Conservation (phyloP, 345 rosid species). For the Hibiscus syriacus region DNA sequence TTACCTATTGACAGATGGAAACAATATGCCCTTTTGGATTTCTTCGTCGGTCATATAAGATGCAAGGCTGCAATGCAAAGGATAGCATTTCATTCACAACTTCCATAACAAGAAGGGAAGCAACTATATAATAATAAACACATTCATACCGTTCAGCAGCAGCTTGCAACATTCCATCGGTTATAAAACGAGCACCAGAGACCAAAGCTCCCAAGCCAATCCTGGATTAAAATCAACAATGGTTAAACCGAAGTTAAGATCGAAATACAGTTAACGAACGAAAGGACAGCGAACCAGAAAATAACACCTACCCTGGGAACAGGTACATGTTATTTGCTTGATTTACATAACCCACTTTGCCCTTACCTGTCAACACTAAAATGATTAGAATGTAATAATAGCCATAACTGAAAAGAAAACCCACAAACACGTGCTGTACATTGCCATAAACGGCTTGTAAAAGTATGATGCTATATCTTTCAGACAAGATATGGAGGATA, state of each 20-base stretch:
- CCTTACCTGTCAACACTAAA: constrained; percentile 52
- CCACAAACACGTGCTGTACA: neutral
- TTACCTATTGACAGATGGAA: constrained; percentile 84
- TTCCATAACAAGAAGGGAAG: constrained; percentile 1
- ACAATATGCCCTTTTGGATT: constrained; percentile 63
- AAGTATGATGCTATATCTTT: constrained; percentile 5
- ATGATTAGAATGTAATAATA: constrained; percentile 3
- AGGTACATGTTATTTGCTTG: constrained; percentile 99
- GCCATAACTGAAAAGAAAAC: neutral
- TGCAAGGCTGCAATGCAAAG: constrained; percentile 59
- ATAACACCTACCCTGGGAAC: constrained; percentile 80
- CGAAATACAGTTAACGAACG: neutral
- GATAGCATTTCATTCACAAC: constrained; percentile 14
- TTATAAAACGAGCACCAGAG: constrained; percentile 69
- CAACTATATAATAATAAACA: neutral
- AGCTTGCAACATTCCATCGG: constrained; percentile 84
- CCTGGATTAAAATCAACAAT: constrained; percentile 30
- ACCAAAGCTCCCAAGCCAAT: constrained; percentile 87
- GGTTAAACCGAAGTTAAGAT: neutral
- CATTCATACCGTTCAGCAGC: constrained; percentile 85
- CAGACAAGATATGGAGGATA: constrained; percentile 20
- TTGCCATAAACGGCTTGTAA: constrained; percentile 1
- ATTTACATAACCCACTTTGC: constrained; percentile 85
- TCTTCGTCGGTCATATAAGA: constrained; percentile 92
- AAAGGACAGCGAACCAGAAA: constrained; percentile 12